Conservation (phyloP, 371 early-diverging fungal species). For the Actinomucor elegans region DNA sequence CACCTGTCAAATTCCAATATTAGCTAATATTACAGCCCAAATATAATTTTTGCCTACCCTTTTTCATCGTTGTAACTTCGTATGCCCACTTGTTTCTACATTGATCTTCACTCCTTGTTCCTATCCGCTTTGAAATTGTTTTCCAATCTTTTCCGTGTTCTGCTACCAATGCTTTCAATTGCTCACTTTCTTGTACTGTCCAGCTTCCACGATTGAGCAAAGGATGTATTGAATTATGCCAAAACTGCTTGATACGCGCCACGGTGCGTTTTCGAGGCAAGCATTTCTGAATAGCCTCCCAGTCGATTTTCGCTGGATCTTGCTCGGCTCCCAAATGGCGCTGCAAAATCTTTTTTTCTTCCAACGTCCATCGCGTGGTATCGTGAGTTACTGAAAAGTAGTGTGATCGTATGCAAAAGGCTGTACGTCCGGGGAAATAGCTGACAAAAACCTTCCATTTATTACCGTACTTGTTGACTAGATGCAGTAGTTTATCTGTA, state of each 20-base stretch:
- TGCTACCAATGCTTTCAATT: not conserved
- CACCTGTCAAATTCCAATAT: conserved; percentile 1
- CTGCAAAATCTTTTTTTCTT: conserved; percentile 18
- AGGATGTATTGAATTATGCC: conserved; percentile 14
- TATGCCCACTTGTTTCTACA: conserved; percentile 25
- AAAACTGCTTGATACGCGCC: conserved; percentile 15
- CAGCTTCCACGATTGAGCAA: conserved; percentile 15
- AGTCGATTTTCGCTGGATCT: conserved; percentile 10
- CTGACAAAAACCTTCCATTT: conserved; percentile 18
- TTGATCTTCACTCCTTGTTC: conserved; percentile 16
- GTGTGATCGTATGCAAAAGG: conserved; percentile 17
- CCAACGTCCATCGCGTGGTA: conserved; percentile 16
- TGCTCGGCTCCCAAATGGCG: not conserved
- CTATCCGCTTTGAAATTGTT: conserved; percentile 1
- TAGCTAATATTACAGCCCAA: not conserved
- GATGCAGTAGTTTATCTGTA: conserved; percentile 10
- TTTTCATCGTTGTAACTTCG: conserved; percentile 9
- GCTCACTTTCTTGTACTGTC: conserved; percentile 9
- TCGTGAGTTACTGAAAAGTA: conserved; percentile 16
- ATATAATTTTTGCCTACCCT: conserved; percentile 6
- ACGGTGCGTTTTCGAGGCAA: conserved; percentile 9
- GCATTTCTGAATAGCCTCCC: not conserved
- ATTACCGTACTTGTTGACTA: conserved; percentile 14
- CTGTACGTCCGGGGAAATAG: conserved; percentile 15
- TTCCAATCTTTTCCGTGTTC: conserved; percentile 13